A percentile compares a stretch with the other conserved stretches of the same genome.
phyloP scores from a whole-genome alignment of 192 early-diverging fungal genomes.

The Umbelopsis isabellina region DNA sequence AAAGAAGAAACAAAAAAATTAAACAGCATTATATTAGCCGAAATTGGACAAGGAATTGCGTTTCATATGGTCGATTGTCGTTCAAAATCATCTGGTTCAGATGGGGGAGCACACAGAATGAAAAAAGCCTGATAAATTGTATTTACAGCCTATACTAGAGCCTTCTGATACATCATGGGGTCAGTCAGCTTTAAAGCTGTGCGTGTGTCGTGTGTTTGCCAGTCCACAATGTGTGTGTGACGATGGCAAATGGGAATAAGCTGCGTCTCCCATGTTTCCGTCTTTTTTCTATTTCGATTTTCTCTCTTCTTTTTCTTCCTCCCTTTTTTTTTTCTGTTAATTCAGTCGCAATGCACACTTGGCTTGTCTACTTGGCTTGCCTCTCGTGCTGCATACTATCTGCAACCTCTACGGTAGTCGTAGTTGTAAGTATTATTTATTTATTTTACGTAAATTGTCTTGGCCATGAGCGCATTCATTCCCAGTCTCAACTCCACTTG shows the following conservation, averaged over 20 bases:
- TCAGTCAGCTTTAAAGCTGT: constrained; percentile 16
- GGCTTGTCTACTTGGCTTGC: constrained; percentile 21
- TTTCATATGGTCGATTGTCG: neutral
- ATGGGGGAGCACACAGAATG: neutral
- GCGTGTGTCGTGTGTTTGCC: neutral
- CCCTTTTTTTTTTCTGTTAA: neutral
- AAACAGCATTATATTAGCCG: no score
- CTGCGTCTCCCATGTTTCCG: neutral
- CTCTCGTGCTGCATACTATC: constrained; percentile 10
- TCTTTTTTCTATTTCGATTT: constrained; percentile 4
- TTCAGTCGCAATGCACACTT: constrained; percentile 14
- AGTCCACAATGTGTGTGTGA: neutral
- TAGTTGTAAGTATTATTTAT: constrained; percentile 22
- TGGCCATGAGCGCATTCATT: neutral
- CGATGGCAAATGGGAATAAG: neutral
- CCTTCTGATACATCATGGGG: constrained; percentile 22
- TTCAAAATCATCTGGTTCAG: neutral
- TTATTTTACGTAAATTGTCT: neutral
- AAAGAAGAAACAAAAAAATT: neutral
- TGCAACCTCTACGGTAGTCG: neutral
- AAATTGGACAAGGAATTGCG: no score
- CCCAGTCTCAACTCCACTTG: neutral
- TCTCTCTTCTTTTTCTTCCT: neutral
- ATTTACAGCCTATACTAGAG: neutral
- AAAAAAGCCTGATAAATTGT: neutral